These are phyloP conservation scores for Sanghuangporus weigelae DNA, from an alignment of 1,284 basidiomycete genomes.

Conservation along the genomic window DNA sequence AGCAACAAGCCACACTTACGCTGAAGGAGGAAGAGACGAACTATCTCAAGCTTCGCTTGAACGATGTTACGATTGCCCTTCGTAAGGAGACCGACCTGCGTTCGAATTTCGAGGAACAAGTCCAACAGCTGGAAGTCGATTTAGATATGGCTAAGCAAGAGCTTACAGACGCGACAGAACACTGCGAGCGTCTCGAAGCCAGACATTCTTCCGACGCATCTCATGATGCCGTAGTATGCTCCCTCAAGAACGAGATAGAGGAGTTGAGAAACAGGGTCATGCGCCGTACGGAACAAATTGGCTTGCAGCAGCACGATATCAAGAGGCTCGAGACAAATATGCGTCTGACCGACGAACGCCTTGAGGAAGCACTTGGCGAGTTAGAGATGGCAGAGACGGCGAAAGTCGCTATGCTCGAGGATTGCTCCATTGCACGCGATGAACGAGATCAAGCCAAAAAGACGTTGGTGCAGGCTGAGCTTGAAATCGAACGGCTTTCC, in stretches of 20 bases:
- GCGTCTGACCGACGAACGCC: constrained; percentile 63
- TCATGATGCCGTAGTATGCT: constrained; percentile 44
- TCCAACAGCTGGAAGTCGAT: constrained; percentile 57
- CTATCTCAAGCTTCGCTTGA: constrained; percentile 8
- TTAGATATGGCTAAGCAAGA: constrained; percentile 46
- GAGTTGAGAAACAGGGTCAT: constrained; percentile 57
- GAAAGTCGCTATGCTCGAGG: constrained; percentile 74
- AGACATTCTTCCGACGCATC: constrained; percentile 60
- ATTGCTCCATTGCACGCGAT: constrained; percentile 67
- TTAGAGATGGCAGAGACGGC: constrained; percentile 57
- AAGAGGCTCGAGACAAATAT: constrained; percentile 67
- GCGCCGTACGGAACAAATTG: constrained; percentile 63
- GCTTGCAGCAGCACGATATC: constrained; percentile 70
- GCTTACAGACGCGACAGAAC: constrained; percentile 46
- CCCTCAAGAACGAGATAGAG: constrained; percentile 55
- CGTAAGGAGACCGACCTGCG: constrained; percentile 8
- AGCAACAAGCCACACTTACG: neutral
- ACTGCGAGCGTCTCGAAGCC: constrained; percentile 54
- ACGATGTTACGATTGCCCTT: constrained; percentile 1
- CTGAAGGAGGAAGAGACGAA: constrained; percentile 11
- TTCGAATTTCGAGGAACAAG: constrained; percentile 30
- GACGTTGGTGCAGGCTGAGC: constrained; percentile 36
- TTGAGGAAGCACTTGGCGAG: constrained; percentile 60
- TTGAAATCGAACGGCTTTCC: constrained; percentile 53
- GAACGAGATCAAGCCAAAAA: constrained; percentile 56